Evolutionary conservation across 345 rosid genomes (phyloP), one percentile per base, ranked within the genome.

Genomic region (Gossypium turneri): DNA sequence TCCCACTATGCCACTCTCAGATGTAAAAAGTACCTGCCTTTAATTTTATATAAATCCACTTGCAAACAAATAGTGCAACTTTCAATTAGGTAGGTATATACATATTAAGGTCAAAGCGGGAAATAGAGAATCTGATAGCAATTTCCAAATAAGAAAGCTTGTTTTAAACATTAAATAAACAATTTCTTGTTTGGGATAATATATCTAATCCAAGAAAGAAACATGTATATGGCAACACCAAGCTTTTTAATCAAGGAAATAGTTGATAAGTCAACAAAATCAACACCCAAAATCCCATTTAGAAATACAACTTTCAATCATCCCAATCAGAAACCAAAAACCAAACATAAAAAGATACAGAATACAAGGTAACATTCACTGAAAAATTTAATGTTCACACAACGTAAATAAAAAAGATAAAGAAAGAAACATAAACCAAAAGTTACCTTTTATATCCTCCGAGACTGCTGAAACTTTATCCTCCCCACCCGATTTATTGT

Each of bases 361-460:
- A 67, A 13, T 16, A 47, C 6, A 53, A 15, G n/a, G 38, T 2
- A 69, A 15, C 64, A 22, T 20, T 57, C 70, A 76, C 45, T 9
- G 24, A 66, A 34, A 34, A 57, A 11, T 57, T 57, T 27, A 57
- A 34, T 34, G 7, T 34, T 34, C 29, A 34, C 67, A 61, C 12
- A 60, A 60, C 12, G 63, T 12, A 48, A 29, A 60, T 55, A 55
- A 38, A 25, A 64, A 22, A 57, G 24, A 51, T 48, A 13, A 20
- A 22, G 22, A 56, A 27, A 60, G 2, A 67, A 20, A 67, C 47
- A 57, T 8, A 43, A 81, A 55, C 27, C 11, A 70, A 76, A 56
- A 41, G 22, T 77, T 81, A 90, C 98, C 98, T 90, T 79, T 89
- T 78, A 80, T 82, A 48, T 90, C 87, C 60, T 81, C 85, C 38